Conservation (phyloP, 257 asterid genomes). For the Oldenlandia corymbosa region DNA sequence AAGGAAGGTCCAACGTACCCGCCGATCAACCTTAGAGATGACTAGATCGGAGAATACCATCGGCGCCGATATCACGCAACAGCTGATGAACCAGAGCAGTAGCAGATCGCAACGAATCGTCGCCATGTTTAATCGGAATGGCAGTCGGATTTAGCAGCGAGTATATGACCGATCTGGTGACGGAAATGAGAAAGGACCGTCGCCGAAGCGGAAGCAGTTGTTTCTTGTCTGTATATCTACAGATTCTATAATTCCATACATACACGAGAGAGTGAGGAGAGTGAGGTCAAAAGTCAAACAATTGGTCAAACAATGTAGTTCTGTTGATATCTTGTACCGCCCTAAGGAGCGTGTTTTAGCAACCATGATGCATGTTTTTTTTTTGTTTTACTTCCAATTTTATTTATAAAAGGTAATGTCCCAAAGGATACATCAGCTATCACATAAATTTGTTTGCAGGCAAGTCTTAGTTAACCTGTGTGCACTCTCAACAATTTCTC, state of each 20-base stretch:
- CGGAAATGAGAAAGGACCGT: not conserved
- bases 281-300: too few species aligned
- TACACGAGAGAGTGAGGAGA: not conserved
- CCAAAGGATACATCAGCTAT: too few species aligned
- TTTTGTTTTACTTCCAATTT: not conserved
- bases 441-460: too few species aligned
- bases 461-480: too few species aligned
- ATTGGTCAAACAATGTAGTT: not conserved
- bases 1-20: conserved; percentile 32
- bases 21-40: conserved; percentile 78
- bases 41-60: conserved; percentile 68
- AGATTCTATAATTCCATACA: too few species aligned
- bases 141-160: too few species aligned
- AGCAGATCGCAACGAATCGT: conserved; percentile 7
- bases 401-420: too few species aligned
- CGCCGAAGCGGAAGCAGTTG: too few species aligned
- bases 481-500: too few species aligned
- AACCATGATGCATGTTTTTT: not conserved
- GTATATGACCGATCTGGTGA: too few species aligned
- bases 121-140: conserved; percentile 13
- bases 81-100: conserved; percentile 1
- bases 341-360: not conserved
- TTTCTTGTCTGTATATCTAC: too few species aligned
- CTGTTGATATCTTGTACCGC: not conserved
- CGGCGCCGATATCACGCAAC: conserved; percentile 29